These are phyloP conservation scores for Crithidia fasciculata DNA, from an alignment of 208 protist genomes.

Conservation along the genomic window DNA sequence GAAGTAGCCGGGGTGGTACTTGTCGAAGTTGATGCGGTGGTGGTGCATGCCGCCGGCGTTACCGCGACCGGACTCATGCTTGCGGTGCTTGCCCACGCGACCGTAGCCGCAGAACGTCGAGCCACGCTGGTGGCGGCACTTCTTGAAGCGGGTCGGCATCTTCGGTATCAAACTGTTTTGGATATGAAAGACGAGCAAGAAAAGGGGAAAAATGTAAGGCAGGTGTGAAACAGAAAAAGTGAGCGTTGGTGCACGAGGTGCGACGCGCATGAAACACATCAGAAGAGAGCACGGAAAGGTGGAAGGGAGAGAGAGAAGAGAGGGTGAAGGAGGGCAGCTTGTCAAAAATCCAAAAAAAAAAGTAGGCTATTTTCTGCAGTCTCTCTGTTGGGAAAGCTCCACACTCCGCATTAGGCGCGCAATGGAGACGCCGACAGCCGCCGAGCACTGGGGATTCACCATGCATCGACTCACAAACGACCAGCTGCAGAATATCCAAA, in stretches of 20 bases:
- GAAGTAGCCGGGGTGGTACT: conserved; percentile 99
- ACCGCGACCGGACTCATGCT: conserved; percentile 99
- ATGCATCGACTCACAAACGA: too few species aligned
- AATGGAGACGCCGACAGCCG: too few species aligned
- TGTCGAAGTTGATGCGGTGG: conserved; percentile 99
- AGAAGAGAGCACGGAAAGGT: too few species aligned
- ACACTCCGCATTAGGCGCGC: too few species aligned
- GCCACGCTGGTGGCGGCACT: conserved; percentile 91
- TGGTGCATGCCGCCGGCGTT: conserved; percentile 99
- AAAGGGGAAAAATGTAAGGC: neutral
- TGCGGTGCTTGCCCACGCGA: conserved; percentile 99
- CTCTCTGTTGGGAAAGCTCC: too few species aligned
- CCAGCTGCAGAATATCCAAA: too few species aligned
- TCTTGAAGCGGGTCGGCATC: conserved; percentile 25
- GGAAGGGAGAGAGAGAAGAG: too few species aligned
- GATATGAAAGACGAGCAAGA: neutral
- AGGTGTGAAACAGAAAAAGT: neutral
- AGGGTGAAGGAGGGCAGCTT: too few species aligned
- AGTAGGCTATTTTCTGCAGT: too few species aligned
- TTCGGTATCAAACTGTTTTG: conserved; percentile 18
- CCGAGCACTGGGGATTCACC: too few species aligned
- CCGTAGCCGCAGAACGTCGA: conserved; percentile 93
- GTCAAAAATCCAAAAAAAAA: too few species aligned
- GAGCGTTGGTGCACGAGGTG: neutral
- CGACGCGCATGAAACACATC: neutral